These are phyloP conservation scores for Lodderomyces pseudojiufengensis DNA, from an alignment of 1,139 yeast species.

Conservation along the genomic window DNA sequence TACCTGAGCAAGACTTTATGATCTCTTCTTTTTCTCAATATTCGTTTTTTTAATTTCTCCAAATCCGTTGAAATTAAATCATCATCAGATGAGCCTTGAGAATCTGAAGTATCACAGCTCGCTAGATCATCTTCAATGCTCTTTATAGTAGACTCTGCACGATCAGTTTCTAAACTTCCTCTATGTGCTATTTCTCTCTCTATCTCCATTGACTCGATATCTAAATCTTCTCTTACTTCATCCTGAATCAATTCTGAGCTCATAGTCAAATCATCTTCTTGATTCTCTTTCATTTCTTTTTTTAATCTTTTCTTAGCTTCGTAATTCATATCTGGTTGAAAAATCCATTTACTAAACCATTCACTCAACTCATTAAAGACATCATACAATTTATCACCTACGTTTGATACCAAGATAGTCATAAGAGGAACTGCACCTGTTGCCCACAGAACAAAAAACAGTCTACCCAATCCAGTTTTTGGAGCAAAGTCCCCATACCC, in stretches of 20 bases:
- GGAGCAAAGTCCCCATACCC: slow-evolving; percentile 84
- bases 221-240: slow-evolving; percentile 10
- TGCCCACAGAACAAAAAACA: slow-evolving; percentile 77
- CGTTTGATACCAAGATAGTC: slow-evolving; percentile 73
- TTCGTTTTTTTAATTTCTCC: too few species aligned
- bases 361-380: slow-evolving; percentile 19
- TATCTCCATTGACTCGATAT: slow-evolving; percentile 7
- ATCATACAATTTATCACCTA: slow-evolving; percentile 60
- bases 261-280: slow-evolving; percentile 15
- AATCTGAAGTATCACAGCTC: not conserved
- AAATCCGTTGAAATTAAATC: not conserved
- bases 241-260: slow-evolving; percentile 7
- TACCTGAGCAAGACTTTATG: slow-evolving; percentile 18
- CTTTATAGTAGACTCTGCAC: not conserved
- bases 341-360: slow-evolving; percentile 15
- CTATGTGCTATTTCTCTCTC: slow-evolving; percentile 4
- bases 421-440: slow-evolving; percentile 79
- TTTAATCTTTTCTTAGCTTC: slow-evolving; percentile 5
- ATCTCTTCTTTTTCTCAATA: slow-evolving; percentile 12
- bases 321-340: slow-evolving; percentile 10
- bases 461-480: slow-evolving; percentile 56
- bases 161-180: slow-evolving; percentile 13
- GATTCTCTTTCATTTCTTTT: slow-evolving; percentile 12
- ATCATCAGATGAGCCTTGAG: not conserved
- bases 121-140: not conserved